Conservation (phyloP, 352 stramenopile genomes). For the Elongisporangium prolatum region DNA sequence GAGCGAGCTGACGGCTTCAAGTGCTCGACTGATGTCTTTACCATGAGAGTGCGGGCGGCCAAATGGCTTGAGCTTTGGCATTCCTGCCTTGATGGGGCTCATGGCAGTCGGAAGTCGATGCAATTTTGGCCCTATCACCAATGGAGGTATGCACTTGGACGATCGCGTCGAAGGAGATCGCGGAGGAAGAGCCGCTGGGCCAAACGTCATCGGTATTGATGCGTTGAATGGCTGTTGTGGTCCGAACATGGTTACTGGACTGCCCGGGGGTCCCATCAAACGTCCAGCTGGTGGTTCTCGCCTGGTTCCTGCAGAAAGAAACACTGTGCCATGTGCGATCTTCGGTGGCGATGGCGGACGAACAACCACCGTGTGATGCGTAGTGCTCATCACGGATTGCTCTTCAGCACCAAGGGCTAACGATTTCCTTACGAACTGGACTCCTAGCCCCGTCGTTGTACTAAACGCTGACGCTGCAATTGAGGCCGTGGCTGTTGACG, state of each 20-base stretch:
- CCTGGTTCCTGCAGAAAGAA: slow-evolving; percentile 6
- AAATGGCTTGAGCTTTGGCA: not conserved
- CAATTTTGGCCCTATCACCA: not conserved
- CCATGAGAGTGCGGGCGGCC: not conserved
- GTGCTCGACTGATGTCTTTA: not conserved
- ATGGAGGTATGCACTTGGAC: not conserved
- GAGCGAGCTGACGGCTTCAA: not conserved
- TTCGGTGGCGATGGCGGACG: slow-evolving; percentile 23
- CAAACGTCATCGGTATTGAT: not conserved
- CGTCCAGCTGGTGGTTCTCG: not conserved
- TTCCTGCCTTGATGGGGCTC: not conserved
- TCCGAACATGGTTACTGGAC: not conserved
- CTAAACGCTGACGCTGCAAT: not conserved
- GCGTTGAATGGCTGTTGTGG: not conserved
- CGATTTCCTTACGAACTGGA: no score
- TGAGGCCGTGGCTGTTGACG: slow-evolving; percentile 2
- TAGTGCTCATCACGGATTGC: not conserved
- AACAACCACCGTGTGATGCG: slow-evolving; percentile 18
- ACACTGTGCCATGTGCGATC: slow-evolving; percentile 27
- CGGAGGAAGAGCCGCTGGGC: not conserved
- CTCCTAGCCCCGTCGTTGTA: not conserved
- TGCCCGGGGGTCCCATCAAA: not conserved
- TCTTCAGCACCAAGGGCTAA: not conserved
- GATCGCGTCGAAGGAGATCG: not conserved
- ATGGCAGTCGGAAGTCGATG: not conserved